These are phyloP conservation scores for Polytolypa hystricis DNA, from an alignment of 2,329 filamentous ascomycete species.

Conservation along the genomic window DNA sequence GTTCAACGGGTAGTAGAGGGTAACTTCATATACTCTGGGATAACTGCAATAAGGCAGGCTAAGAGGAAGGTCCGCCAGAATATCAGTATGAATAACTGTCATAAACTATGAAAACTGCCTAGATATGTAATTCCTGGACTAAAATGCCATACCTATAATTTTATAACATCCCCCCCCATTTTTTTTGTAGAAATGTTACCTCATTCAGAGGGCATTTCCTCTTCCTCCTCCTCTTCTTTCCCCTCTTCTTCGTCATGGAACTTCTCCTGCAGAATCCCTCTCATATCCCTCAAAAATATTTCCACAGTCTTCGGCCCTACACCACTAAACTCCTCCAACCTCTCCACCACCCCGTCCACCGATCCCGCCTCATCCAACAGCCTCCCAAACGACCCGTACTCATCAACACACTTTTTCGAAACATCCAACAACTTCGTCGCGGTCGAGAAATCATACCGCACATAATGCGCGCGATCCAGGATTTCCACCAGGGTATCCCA, in stretches of 20 bases:
- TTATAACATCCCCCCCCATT: too few species aligned
- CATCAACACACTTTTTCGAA: constrained; percentile 6
- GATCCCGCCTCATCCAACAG: constrained; percentile 3
- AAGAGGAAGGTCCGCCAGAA: too few species aligned
- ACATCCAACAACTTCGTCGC: constrained; percentile 12
- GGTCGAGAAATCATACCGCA: constrained; percentile 12
- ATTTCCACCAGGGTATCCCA: constrained; percentile 14
- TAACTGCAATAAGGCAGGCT: too few species aligned
- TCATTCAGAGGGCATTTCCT: too few species aligned
- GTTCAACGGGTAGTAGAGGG: too few species aligned
- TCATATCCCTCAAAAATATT: constrained; percentile 10
- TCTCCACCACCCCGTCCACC: constrained; percentile 2
- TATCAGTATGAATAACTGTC: too few species aligned
- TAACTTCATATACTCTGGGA: too few species aligned
- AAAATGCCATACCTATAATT: too few species aligned
- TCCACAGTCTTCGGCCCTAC: constrained; percentile 9
- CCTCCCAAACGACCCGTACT: constrained; percentile 8
- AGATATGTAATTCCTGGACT: too few species aligned
- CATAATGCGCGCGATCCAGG: constrained; percentile 12
- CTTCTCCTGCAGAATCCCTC: constrained; percentile 2
- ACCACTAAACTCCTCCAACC: constrained; percentile 7
- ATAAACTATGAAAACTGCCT: too few species aligned
- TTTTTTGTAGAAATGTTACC: too few species aligned
- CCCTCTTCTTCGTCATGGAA: neutral
- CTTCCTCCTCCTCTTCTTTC: neutral